These are phyloP conservation scores for Podospora pseudopauciseta DNA, from an alignment of 495 filamentous ascomycete genomes.

Conservation along the genomic window DNA sequence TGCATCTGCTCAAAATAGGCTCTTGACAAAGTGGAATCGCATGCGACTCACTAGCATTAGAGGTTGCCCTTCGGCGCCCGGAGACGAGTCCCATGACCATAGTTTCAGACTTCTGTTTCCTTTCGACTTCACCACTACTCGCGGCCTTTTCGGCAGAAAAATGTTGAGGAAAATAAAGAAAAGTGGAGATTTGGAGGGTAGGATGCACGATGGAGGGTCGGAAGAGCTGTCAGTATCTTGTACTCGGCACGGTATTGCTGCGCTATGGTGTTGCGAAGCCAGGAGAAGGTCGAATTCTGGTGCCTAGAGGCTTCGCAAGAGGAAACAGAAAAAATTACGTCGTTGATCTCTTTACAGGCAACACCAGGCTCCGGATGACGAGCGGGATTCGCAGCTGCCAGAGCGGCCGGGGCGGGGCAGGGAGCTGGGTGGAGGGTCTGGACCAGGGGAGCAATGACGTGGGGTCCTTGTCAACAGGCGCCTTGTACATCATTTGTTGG, in stretches of 20 bases:
- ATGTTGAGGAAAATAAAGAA: slow-evolving; percentile 14
- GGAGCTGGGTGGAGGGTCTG: not conserved
- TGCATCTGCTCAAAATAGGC: slow-evolving; percentile 22
- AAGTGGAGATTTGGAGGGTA: slow-evolving; percentile 12
- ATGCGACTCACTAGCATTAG: slow-evolving; percentile 37
- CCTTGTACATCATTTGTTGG: slow-evolving; percentile 9
- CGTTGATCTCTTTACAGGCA: slow-evolving; percentile 14
- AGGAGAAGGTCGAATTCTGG: not conserved
- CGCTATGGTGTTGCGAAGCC: not conserved
- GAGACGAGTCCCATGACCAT: slow-evolving; percentile 35
- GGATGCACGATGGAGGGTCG: not conserved
- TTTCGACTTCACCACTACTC: not conserved
- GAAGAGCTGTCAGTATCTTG: not conserved
- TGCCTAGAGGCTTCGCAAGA: not conserved
- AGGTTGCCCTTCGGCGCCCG: slow-evolving; percentile 35
- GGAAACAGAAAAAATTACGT: slow-evolving; percentile 13
- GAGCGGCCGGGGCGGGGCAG: slow-evolving; percentile 15
- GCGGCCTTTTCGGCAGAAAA: not conserved
- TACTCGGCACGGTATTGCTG: not conserved
- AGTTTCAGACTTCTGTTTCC: not conserved
- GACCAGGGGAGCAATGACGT: slow-evolving; percentile 17
- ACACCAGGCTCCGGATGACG: slow-evolving; percentile 10
- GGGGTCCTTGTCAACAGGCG: slow-evolving; percentile 8
- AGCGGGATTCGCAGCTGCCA: slow-evolving; percentile 12
- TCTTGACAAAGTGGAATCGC: slow-evolving; percentile 11